phyloP scores from a whole-genome alignment of 2,329 filamentous ascomycete genomes.

The Gnomoniopsis smithogilvyi region DNA sequence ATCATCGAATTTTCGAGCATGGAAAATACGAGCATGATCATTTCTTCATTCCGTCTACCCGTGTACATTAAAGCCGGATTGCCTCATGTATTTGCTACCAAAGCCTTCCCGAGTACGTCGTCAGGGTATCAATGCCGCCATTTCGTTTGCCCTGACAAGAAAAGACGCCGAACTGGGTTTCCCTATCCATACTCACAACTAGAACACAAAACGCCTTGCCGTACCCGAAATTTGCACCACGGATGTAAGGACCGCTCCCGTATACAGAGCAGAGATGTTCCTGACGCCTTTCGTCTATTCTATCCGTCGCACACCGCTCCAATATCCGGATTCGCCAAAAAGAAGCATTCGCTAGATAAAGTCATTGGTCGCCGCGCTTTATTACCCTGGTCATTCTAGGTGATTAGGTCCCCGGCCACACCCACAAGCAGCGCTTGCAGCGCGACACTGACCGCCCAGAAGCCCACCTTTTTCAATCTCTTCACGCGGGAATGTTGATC shows the following conservation, averaged over 20 bases:
- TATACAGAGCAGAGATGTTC: not conserved
- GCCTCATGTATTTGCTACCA: not conserved
- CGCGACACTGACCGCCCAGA: slow-evolving; percentile 91
- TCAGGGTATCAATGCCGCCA: not conserved
- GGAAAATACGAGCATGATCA: not conserved
- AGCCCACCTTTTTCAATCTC: slow-evolving; percentile 85
- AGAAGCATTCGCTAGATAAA: not conserved
- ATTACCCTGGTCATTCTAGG: not conserved
- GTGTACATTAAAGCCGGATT: not conserved
- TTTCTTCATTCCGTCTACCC: not conserved
- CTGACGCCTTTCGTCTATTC: not conserved
- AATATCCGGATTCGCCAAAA: too few relatives aligned
- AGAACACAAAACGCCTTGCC: not conserved
- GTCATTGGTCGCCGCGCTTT: not conserved
- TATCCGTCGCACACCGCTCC: not conserved
- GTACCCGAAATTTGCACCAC: not conserved
- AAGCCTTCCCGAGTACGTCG: not conserved
- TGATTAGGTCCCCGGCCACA: slow-evolving; percentile 76
- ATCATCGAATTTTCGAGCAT: not conserved
- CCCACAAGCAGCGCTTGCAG: slow-evolving; percentile 94
- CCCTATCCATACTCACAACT: not conserved
- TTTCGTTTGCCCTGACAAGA: not conserved
- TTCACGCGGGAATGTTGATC: slow-evolving; percentile 83
- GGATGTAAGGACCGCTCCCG: not conserved
- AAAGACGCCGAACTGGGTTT: not conserved